Evolutionary conservation across 495 filamentous ascomycete genomes (phyloP).

Genomic region (Letharia lupina): DNA sequence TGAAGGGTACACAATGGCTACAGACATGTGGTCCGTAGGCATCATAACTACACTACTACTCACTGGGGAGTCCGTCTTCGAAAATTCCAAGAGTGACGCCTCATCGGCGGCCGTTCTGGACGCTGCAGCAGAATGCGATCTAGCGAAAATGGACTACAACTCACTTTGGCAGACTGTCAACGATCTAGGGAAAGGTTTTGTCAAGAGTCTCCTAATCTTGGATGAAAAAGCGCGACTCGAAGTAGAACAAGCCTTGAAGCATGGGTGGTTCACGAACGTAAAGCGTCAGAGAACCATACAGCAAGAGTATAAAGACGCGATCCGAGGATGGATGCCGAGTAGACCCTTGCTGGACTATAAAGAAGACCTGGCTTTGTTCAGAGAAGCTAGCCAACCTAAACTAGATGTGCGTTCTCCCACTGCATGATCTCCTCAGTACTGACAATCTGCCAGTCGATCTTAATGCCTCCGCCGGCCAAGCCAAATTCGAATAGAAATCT

Average conservation of each 20-base stretch:
- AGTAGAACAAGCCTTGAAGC: constrained; percentile 45
- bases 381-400: not conserved
- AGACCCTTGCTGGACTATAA: constrained; percentile 13
- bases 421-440: not conserved
- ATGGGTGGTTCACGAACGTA: constrained; percentile 52
- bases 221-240: constrained; percentile 45
- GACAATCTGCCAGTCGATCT: not conserved
- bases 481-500: not conserved
- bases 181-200: constrained; percentile 43
- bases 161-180: constrained; percentile 34
- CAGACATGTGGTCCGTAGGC: constrained; percentile 59
- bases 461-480: constrained; percentile 11
- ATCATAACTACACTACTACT: constrained; percentile 44
- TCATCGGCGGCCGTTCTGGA: constrained; percentile 23
- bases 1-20: constrained; percentile 49
- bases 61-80: constrained; percentile 38
- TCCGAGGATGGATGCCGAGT: constrained; percentile 41
- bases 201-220: constrained; percentile 44
- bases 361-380: constrained; percentile 14
- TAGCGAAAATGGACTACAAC: constrained; percentile 32
- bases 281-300: constrained; percentile 36
- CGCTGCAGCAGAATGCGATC: constrained; percentile 27
- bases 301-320: constrained; percentile 38
- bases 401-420: constrained; percentile 6
- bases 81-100: not conserved